Percentiles rank a stretch among this genome's conserved stretches.
phyloP scores from a whole-genome alignment of 2,329 filamentous ascomycete species.

The Diaporthe vexans region DNA sequence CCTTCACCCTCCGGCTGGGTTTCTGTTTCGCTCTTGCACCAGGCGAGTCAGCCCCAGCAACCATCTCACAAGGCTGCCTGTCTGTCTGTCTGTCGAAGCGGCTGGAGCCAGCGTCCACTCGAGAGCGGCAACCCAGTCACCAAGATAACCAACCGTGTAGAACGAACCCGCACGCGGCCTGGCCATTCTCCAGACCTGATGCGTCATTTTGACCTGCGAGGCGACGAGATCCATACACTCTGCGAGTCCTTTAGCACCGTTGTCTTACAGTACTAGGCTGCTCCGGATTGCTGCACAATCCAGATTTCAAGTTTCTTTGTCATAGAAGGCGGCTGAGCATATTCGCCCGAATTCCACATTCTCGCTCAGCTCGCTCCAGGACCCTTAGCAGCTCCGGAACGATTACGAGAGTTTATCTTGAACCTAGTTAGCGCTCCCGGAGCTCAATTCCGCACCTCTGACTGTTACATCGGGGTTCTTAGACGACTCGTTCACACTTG shows the following conservation, averaged over 20 bases:
- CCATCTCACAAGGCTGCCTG: background rate
- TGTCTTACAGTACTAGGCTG: background rate
- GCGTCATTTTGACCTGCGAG: conserved; percentile 26
- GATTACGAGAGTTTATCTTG: conserved; percentile 21
- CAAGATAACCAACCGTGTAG: background rate
- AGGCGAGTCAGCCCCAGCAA: conserved; percentile 7
- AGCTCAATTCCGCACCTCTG: background rate
- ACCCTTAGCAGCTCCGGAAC: background rate
- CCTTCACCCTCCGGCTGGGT: conserved; percentile 6
- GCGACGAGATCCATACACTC: background rate
- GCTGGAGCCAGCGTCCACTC: background rate
- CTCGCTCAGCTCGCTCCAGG: background rate
- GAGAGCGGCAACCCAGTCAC: background rate
- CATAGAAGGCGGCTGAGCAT: background rate
- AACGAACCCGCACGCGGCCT: conserved; percentile 22
- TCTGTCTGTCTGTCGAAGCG: background rate
- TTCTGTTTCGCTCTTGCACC: conserved; percentile 7
- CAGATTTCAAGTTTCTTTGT: background rate
- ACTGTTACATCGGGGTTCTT: conserved; percentile 9
- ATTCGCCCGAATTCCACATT: conserved; percentile 1
- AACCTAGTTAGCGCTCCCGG: background rate
- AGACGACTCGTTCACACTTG: conserved; percentile 23
- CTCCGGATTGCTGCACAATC: too few relatives aligned
- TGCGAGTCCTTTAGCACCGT: background rate
- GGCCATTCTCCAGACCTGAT: background rate